phyloP scores from a whole-genome alignment of 2,329 filamentous ascomycete genomes.

The Trichoderma simmonsii region DNA sequence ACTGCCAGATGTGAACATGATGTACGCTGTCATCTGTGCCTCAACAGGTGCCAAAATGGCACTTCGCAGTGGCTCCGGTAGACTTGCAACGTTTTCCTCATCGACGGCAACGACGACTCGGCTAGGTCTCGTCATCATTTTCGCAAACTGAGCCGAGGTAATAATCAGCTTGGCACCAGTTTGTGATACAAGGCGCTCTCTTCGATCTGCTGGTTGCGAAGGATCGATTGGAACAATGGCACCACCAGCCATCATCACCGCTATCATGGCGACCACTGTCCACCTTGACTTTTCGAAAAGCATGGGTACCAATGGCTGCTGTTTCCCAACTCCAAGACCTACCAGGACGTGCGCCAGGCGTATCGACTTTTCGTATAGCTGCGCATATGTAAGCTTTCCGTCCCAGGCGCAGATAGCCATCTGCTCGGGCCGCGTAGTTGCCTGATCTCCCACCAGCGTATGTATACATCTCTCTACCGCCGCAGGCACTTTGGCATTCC shows the following conservation, averaged over 20 bases:
- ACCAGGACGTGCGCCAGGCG: not conserved
- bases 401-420: constrained; percentile 33
- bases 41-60: too few relatives aligned
- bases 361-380: constrained; percentile 16
- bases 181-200: too few relatives aligned
- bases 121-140: too few relatives aligned
- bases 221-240: not conserved
- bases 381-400: constrained; percentile 29
- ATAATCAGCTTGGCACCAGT: too few relatives aligned
- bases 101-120: too few relatives aligned
- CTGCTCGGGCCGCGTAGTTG: constrained; percentile 21
- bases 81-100: not conserved
- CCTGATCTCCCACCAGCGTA: constrained; percentile 24
- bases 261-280: constrained; percentile 1
- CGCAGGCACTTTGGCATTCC: not conserved
- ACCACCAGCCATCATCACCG: not conserved
- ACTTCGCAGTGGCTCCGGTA: not conserved
- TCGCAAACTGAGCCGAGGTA: too few relatives aligned
- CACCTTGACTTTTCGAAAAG: not conserved
- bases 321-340: not conserved
- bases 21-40: not conserved
- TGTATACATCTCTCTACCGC: constrained; percentile 25
- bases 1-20: not conserved
- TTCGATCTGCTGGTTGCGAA: too few relatives aligned
- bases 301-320: not conserved